Conservation (phyloP, 2,329 filamentous ascomycete species). For the Xylariaceae sp. region DNA sequence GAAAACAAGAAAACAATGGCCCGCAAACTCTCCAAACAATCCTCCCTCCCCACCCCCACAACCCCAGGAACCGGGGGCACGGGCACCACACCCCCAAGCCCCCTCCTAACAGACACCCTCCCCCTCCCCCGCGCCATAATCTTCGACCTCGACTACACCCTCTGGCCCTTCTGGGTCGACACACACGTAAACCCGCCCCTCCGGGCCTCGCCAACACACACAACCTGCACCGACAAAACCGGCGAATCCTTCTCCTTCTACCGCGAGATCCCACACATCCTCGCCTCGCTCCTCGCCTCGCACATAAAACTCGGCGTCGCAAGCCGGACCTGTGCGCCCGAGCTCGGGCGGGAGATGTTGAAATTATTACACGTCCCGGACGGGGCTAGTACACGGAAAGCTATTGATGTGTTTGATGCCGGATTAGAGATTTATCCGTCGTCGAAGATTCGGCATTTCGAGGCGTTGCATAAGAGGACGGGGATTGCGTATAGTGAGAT, state of each 20-base stretch:
- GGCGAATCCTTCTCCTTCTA: slow-evolving; percentile 70
- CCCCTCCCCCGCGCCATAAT: slow-evolving; percentile 79
- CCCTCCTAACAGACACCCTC: slow-evolving; percentile 48
- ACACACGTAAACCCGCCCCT: slow-evolving; percentile 79
- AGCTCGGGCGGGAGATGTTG: slow-evolving; percentile 75
- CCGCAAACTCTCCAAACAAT: slow-evolving; percentile 30
- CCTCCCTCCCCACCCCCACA: slow-evolving; percentile 23
- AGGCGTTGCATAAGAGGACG: slow-evolving; percentile 63
- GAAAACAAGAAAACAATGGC: slow-evolving; percentile 8
- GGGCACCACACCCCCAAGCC: slow-evolving; percentile 31
- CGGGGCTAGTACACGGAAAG: slow-evolving; percentile 35
- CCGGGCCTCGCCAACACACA: slow-evolving; percentile 41
- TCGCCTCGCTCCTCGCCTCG: slow-evolving; percentile 50
- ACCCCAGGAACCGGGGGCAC: slow-evolving; percentile 9
- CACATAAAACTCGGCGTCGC: slow-evolving; percentile 63
- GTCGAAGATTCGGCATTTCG: slow-evolving; percentile 82
- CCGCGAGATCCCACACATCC: slow-evolving; percentile 59
- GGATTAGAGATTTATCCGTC: slow-evolving; percentile 66
- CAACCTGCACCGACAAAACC: slow-evolving; percentile 45
- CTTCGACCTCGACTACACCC: slow-evolving; percentile 95
- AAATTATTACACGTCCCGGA: slow-evolving; percentile 57
- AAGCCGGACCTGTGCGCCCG: slow-evolving; percentile 73
- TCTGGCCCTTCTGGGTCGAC: slow-evolving; percentile 99
- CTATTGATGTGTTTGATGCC: slow-evolving; percentile 56
- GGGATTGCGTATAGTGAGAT: slow-evolving; percentile 74